Conservation (phyloP, 2,329 filamentous ascomycete genomes). For the Monilinia fructigena region DNA sequence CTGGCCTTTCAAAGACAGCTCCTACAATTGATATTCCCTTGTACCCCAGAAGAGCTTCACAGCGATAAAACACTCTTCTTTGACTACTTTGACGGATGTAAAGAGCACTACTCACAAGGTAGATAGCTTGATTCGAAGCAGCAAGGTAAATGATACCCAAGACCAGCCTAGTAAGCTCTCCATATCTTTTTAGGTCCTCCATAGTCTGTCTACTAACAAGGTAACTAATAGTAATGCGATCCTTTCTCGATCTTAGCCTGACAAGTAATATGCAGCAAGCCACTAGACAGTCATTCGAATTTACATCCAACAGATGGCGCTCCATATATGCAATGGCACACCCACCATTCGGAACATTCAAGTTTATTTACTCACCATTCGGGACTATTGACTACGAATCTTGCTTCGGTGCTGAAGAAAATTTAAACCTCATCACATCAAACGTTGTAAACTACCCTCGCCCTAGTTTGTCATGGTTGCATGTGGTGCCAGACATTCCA, state of each 20-base stretch:
- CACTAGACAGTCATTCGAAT: not conserved
- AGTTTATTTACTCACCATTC: not conserved
- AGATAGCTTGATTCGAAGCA: not conserved
- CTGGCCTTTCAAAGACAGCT: not conserved
- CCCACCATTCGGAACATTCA: not conserved
- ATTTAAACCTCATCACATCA: accelerated
- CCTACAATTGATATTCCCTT: not conserved
- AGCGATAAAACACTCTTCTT: not conserved
- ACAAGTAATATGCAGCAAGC: no score
- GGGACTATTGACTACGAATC: not conserved
- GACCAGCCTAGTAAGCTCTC: not conserved
- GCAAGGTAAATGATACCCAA: not conserved
- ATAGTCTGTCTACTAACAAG: not conserved
- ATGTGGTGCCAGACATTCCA: not conserved
- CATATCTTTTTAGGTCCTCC: accelerated
- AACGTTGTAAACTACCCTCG: not conserved
- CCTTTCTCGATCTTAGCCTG: not conserved
- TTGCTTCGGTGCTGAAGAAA: not conserved
- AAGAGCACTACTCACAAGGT: not conserved
- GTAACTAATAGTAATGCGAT: not conserved
- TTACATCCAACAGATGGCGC: not conserved
- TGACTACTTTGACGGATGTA: not conserved
- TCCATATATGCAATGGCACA: not conserved
- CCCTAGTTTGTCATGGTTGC: not conserved
- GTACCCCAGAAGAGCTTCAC: not conserved